Percentiles rank a stretch among this genome's conserved stretches.
Evolutionary conservation across 2,329 filamentous ascomycete species (phyloP).

Genomic region (Aspergillus viridinutans): DNA sequence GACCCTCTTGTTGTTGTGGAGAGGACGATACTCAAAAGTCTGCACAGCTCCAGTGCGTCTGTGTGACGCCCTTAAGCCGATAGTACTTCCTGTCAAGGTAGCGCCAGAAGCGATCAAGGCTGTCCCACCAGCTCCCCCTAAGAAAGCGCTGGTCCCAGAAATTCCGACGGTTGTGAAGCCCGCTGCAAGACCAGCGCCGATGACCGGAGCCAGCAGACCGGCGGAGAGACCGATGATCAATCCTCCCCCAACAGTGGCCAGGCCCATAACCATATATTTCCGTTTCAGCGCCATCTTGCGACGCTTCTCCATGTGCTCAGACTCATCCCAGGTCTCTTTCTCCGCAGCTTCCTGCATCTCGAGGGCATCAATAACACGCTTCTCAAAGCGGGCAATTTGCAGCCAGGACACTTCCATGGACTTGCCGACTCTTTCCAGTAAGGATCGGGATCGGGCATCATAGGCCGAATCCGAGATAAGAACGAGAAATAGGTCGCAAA

Average conservation of each 20-base stretch:
- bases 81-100: constrained; percentile 78
- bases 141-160: constrained; percentile 78
- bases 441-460: constrained; percentile 77
- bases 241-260: constrained; percentile 92
- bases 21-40: constrained; percentile 92
- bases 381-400: constrained; percentile 95
- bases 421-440: constrained; percentile 78
- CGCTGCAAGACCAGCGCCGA: constrained; percentile 87
- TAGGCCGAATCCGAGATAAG: constrained; percentile 96
- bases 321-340: constrained; percentile 97
- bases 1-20: constrained; percentile 97
- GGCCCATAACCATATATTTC: constrained; percentile 89
- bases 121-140: constrained; percentile 86
- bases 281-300: constrained; percentile 76
- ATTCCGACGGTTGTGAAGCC: constrained; percentile 95
- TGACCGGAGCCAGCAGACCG: constrained; percentile 84
- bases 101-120: constrained; percentile 90
- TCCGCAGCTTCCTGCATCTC: constrained; percentile 96
- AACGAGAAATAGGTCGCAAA: constrained; percentile 92
- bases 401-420: constrained; percentile 81
- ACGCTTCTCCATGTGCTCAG: constrained; percentile 83
- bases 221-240: constrained; percentile 93
- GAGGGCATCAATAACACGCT: constrained; percentile 89
- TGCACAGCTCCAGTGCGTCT: constrained; percentile 85
- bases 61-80: constrained; percentile 80